phyloP scores from a whole-genome alignment of 2,329 filamentous ascomycete genomes.

The Colletotrichum cuscutae region DNA sequence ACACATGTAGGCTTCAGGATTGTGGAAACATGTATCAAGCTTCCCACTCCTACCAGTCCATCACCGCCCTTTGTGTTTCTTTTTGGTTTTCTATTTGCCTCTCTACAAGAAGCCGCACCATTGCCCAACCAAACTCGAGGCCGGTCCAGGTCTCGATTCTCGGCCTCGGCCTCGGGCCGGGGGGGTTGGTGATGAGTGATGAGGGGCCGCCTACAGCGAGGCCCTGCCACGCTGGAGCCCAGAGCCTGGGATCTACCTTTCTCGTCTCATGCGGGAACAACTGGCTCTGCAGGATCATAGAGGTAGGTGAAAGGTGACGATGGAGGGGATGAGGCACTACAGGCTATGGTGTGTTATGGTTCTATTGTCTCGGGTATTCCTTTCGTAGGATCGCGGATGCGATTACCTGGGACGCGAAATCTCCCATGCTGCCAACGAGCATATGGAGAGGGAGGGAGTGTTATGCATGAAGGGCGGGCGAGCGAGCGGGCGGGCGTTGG shows the following conservation, averaged over 20 bases:
- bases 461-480: background rate
- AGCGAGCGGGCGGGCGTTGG: background rate
- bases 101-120: too few relatives aligned
- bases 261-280: background rate
- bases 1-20: background rate
- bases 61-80: too few relatives aligned
- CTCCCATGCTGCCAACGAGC: background rate
- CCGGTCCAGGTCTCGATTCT: background rate
- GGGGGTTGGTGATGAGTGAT: background rate
- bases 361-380: background rate
- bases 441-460: too few relatives aligned
- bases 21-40: background rate
- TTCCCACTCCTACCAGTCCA: background rate
- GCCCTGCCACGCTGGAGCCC: too few relatives aligned
- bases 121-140: background rate
- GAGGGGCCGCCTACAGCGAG: background rate
- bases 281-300: constrained; percentile 14
- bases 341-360: background rate
- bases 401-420: background rate
- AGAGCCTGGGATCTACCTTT: background rate
- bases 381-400: background rate
- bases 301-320: background rate
- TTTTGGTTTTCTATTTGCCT: background rate
- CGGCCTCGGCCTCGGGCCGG: background rate
- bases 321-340: background rate